Evolutionary conservation across 208 protist genomes (phyloP), one percentile per base, ranked within the genome.

Genomic region (Acanthamoeba triangularis): DNA sequence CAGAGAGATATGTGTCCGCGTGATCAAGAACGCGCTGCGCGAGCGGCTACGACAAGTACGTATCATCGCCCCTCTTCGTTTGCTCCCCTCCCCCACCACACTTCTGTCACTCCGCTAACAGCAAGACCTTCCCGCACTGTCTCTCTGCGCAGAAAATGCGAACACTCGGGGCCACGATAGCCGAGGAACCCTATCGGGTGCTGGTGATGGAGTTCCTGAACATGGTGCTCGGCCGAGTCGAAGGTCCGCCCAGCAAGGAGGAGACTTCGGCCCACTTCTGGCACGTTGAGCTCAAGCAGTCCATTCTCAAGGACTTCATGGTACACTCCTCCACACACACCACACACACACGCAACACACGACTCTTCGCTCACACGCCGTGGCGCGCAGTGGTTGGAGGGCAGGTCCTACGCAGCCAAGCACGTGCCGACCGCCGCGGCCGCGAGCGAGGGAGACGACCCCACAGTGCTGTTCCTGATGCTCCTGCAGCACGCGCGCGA

Each of bases 191-290:
- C n/a, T 88, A 88, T 28, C 44, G 80, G 14, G 80, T 88, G 41
- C 80, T 88, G 13, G 80, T 88, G 49, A 88, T 88, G 80, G 80
- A 88, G 80, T 88, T 88, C 52, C 13, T 88, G 18, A 88, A 88
- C 52, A 88, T 88, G 80, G 80, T 88, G 30, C 80, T 88, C 30
- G 80, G 80, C 16, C 44, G 80, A 20, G 49, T 44, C 14, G 80
- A 88, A 41, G 80, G 80, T 6, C 28, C 80, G 30, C 47, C 52
- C 25, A 33, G 23, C 28, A 8, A 65, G 18, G 80, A 88, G 52
- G 80, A 44, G 30, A 88, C 49, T 49, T 88, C 80, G 14, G 28
- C 80, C 30, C 80, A 88, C 52, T 88, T 88, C 52, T 88, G 80
- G 80, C 80, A 88, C 49, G 80, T 88, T 14, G 80, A 88, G 28